These are phyloP conservation scores for Amanita subjunquillea DNA, from an alignment of 768 basidiomycete genomes.

Conservation along the genomic window DNA sequence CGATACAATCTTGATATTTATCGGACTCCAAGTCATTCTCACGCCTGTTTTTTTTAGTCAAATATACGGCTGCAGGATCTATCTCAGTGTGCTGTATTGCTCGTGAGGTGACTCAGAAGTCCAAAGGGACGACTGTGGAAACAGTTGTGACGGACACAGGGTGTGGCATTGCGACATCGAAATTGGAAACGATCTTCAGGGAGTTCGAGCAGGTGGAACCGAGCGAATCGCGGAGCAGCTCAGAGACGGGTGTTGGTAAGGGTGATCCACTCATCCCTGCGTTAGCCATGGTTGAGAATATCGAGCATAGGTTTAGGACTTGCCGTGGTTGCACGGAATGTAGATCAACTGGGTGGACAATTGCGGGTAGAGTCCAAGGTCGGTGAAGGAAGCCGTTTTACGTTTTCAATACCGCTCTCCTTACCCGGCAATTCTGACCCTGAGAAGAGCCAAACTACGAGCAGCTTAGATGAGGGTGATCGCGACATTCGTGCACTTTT, in stretches of 20 bases:
- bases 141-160: constrained; percentile 67
- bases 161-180: constrained; percentile 53
- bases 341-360: constrained; percentile 71
- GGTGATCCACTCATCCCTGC: neutral
- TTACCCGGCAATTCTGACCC: constrained; percentile 17
- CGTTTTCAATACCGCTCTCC: constrained; percentile 57
- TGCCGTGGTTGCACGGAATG: constrained; percentile 73
- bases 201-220: constrained; percentile 72
- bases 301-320: constrained; percentile 48
- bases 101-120: constrained; percentile 33
- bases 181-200: constrained; percentile 68
- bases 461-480: neutral
- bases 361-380: constrained; percentile 66
- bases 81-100: constrained; percentile 50
- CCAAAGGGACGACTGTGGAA: constrained; percentile 48
- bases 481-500: neutral
- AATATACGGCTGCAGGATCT: constrained; percentile 54
- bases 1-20: constrained; percentile 9
- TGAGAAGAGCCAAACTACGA: constrained; percentile 1
- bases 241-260: constrained; percentile 38
- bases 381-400: constrained; percentile 62
- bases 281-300: neutral
- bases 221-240: constrained; percentile 18
- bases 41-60: constrained; percentile 35
- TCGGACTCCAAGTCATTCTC: neutral